A percentile compares a stretch with the other conserved stretches of the same genome.
phyloP scores from a whole-genome alignment of 345 rosid species.

The Arabis hirsuta region DNA sequence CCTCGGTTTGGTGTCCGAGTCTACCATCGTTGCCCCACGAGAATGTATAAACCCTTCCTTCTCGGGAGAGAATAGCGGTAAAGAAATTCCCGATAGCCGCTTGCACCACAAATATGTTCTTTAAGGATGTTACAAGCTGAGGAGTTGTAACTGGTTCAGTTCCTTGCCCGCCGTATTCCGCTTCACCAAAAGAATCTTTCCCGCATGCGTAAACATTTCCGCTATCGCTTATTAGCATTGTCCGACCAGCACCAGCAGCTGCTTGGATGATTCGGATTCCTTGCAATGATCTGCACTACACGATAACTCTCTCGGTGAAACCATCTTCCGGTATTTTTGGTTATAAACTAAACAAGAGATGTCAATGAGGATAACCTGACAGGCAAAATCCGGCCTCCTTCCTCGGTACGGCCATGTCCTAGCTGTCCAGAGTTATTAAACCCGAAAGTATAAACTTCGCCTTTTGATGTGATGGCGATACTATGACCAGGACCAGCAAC shows the following conservation, averaged over 20 bases:
- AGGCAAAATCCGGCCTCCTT: conserved; percentile 76
- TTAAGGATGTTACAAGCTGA: conserved; percentile 77
- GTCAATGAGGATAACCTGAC: conserved; percentile 68
- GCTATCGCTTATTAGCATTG: conserved; percentile 91
- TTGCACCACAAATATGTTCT: conserved; percentile 88
- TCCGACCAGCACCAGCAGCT: conserved; percentile 93
- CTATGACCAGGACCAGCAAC: conserved; percentile 98
- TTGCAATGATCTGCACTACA: conserved; percentile 87
- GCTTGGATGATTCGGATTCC: conserved; percentile 96
- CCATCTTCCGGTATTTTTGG: neutral
- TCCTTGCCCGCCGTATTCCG: conserved; percentile 73
- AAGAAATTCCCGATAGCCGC: conserved; percentile 94
- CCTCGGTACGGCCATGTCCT: conserved; percentile 82
- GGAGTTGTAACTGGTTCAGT: conserved; percentile 66
- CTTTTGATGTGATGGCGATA: conserved; percentile 80
- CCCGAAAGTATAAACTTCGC: conserved; percentile 82
- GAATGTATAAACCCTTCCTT: conserved; percentile 92
- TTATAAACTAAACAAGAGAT: conserved; percentile 48
- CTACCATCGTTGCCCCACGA: conserved; percentile 84
- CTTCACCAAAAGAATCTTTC: conserved; percentile 88
- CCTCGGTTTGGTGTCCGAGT: conserved; percentile 88
- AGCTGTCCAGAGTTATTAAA: conserved; percentile 91
- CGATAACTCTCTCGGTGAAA: neutral
- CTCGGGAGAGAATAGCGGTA: conserved; percentile 90
- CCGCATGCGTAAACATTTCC: conserved; percentile 90